A percentile compares a stretch with the other conserved stretches of the same genome.
Conservation (phyloP, 2,329 filamentous ascomycete genomes). For the Scleromitrula shiraiana region DNA sequence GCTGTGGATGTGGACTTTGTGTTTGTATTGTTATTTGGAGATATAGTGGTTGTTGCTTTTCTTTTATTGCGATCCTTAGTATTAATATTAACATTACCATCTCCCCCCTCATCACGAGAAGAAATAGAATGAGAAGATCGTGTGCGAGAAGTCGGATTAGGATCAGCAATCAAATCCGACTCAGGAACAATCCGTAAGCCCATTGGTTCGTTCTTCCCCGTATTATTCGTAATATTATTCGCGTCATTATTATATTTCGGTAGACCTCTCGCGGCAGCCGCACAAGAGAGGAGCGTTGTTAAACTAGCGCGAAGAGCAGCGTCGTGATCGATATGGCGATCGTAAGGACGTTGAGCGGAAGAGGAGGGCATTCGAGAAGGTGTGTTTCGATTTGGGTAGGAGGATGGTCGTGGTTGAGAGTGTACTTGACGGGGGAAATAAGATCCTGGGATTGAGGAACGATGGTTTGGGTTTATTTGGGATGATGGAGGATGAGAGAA, state of each 20-base stretch:
- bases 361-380: too few relatives aligned
- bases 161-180: slow-evolving; percentile 44
- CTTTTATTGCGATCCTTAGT: too few relatives aligned
- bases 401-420: slow-evolving; percentile 19
- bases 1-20: slow-evolving; percentile 12
- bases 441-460: slow-evolving; percentile 32
- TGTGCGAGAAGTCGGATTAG: slow-evolving; percentile 16
- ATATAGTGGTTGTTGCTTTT: slow-evolving; percentile 46
- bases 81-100: too few relatives aligned
- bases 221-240: too few relatives aligned
- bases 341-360: slow-evolving; percentile 20
- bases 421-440: slow-evolving; percentile 25
- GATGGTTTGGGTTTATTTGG: slow-evolving; percentile 7
- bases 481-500: slow-evolving; percentile 72
- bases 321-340: slow-evolving; percentile 75
- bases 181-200: slow-evolving; percentile 53
- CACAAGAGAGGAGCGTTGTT: slow-evolving; percentile 88
- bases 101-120: slow-evolving; percentile 16
- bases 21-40: slow-evolving; percentile 27
- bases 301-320: slow-evolving; percentile 85
- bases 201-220: slow-evolving; percentile 37
- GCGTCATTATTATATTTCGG: slow-evolving; percentile 61
- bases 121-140: slow-evolving; percentile 20
- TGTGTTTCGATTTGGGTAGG: slow-evolving; percentile 30
- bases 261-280: slow-evolving; percentile 77